phyloP scores from a whole-genome alignment of 2,329 filamentous ascomycete genomes.

The Exophiala lecanii-corni region DNA sequence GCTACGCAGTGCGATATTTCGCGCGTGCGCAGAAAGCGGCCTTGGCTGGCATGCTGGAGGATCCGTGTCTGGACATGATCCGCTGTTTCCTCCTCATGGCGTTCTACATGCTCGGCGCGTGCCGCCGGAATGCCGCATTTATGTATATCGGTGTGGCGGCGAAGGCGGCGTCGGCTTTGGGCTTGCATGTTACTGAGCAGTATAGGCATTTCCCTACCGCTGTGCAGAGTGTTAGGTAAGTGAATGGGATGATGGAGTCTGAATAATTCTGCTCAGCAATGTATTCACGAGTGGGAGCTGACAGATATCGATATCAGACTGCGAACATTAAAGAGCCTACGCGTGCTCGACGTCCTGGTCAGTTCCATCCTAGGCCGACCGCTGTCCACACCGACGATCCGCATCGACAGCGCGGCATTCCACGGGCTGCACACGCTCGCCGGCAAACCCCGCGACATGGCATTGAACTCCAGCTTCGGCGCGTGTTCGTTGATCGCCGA shows the following conservation, averaged over 20 bases:
- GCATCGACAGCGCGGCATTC: slow-evolving; percentile 27
- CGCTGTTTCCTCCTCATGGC: slow-evolving; percentile 53
- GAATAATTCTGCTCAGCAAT: background rate
- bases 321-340: slow-evolving; percentile 45
- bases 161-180: slow-evolving; percentile 54
- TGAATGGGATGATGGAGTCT: too few species aligned
- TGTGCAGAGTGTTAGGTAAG: slow-evolving; percentile 16
- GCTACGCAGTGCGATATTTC: slow-evolving; percentile 41
- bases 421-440: slow-evolving; percentile 22
- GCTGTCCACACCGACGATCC: slow-evolving; percentile 32
- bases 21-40: slow-evolving; percentile 45
- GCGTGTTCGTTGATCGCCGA: slow-evolving; percentile 44
- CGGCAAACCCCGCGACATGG: slow-evolving; percentile 26
- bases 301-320: slow-evolving; percentile 29
- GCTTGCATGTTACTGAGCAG: slow-evolving; percentile 45
- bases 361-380: slow-evolving; percentile 48
- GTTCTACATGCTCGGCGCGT: slow-evolving; percentile 57
- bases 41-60: slow-evolving; percentile 49
- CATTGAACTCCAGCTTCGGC: slow-evolving; percentile 24
- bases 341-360: slow-evolving; percentile 45
- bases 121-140: slow-evolving; percentile 56
- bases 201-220: slow-evolving; percentile 20
- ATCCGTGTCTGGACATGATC: slow-evolving; percentile 51
- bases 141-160: slow-evolving; percentile 60
- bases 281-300: background rate